Percentiles rank a stretch among this genome's conserved stretches.
Conservation (phyloP, 257 asterid genomes). For the Voacanga thouarsii region DNA sequence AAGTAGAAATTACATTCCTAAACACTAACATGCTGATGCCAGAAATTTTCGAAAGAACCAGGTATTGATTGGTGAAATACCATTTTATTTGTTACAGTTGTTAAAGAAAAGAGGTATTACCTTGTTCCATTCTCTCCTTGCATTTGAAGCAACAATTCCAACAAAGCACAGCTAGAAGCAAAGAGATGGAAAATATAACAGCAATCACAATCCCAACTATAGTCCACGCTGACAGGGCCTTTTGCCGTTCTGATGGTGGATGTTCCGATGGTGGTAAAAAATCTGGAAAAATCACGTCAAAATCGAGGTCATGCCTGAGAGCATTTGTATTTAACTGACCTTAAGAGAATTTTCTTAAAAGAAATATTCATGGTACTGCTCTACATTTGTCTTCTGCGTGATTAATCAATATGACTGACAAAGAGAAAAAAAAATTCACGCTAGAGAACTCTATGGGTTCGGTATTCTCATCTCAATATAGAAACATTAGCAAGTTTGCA, state of each 20-base stretch:
- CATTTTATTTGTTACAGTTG: neutral
- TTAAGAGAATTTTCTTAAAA: too few relatives aligned
- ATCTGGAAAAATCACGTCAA: conserved; percentile 30
- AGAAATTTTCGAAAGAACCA: too few relatives aligned
- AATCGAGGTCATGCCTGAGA: neutral
- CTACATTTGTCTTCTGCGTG: too few relatives aligned
- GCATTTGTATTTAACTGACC: too few relatives aligned
- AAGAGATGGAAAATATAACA: conserved; percentile 26
- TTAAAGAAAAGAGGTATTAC: conserved; percentile 18
- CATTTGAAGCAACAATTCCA: conserved; percentile 45
- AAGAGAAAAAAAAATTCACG: too few relatives aligned
- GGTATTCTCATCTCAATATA: neutral
- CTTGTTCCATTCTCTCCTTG: conserved; percentile 32
- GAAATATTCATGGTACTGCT: too few relatives aligned
- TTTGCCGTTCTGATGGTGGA: conserved; percentile 4
- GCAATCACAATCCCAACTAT: conserved; percentile 53
- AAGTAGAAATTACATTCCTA: neutral
- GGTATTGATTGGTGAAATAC: too few relatives aligned
- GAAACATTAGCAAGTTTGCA: conserved; percentile 3
- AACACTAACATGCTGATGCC: too few relatives aligned
- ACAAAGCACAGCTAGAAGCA: conserved; percentile 48
- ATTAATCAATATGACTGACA: neutral
- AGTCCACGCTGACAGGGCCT: conserved; percentile 40
- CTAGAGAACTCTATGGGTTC: neutral
- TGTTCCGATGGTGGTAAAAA: conserved; percentile 39